Base-by-base conservation (phyloP, 2,329 filamentous ascomycete species). In the Keithomyces neogunnii region DNA sequence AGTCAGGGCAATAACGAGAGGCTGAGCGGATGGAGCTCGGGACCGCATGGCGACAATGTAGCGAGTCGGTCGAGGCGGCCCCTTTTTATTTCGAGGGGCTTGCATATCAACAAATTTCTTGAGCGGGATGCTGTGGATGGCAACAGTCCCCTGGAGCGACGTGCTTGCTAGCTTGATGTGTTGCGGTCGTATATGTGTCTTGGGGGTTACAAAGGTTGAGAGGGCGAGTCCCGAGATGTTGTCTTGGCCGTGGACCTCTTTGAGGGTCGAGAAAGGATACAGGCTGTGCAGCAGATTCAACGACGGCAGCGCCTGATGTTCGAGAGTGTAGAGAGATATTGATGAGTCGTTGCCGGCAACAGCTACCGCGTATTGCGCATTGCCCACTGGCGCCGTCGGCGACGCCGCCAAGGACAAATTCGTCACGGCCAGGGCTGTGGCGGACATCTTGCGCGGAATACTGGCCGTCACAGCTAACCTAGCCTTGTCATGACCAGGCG, bases 311-410 rank as follows among this genome's bases (percentile, higher is more conserved):
- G 68, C 64, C 53, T 73, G 73, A 63, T 89, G 87, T 57, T 95
- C 86, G 52, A 95, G 71, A 0, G 88, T 91, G 66, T 85, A 86
- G 31, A 96, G 71, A 4, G 81, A 81, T 57, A 96, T 84, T 9
- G 88, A 89, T 54, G 84, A 82, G 65, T 95, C 88, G 59, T 87
- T 86, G 7, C 85, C 86, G 3, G 88, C 87, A 11, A 95, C 82
- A 5, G 90, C 91, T 57, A 96, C 77, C 45, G 86, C 80, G 57
- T 89, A 86, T 68, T 96, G 89, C 45, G 84, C 80, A 53, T 86
- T 82, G 49, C 79, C 80, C 48, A 81, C 68, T 1, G 76, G 69
- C 1, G 64, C 58, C 19, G 77, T 72, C 0, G 77, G 69, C 9
- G 78, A 71, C 4, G 75, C 66, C 5, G 79, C 71, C 4, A 73